Conservation (phyloP, 2,329 filamentous ascomycete species). For the Diplocarpon rosae region DNA sequence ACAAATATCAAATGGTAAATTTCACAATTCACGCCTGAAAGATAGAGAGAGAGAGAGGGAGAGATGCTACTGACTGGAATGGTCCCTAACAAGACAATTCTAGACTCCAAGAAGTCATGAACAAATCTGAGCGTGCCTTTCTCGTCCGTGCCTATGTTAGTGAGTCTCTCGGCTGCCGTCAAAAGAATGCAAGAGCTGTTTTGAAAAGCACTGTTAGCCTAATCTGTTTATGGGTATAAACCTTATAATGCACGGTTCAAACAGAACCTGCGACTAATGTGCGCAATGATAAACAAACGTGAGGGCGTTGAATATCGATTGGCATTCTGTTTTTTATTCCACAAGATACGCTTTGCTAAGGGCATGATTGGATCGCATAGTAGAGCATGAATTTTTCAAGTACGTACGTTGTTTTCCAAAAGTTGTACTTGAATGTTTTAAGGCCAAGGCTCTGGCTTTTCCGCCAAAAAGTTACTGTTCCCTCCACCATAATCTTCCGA, state of each 20-base stretch:
- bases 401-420: constrained; percentile 29
- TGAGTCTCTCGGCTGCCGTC: constrained; percentile 22
- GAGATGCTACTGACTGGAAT: constrained; percentile 19
- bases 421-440: constrained; percentile 21
- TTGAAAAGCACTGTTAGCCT: not conserved
- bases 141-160: constrained; percentile 18
- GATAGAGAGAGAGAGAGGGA: too few species aligned
- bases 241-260: too few species aligned
- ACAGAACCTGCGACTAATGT: too few species aligned
- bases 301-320: not conserved
- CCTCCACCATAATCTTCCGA: constrained; percentile 22
- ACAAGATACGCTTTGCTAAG: not conserved
- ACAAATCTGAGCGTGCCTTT: constrained; percentile 30
- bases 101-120: constrained; percentile 44
- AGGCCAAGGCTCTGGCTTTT: constrained; percentile 14
- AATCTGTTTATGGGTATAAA: not conserved
- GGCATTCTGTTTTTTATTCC: not conserved
- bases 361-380: not conserved
- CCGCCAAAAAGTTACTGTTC: constrained; percentile 18
- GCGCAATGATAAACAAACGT: too few species aligned
- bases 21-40: too few species aligned
- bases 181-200: constrained; percentile 24
- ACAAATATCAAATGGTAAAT: not conserved
- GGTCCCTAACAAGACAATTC: constrained; percentile 38
- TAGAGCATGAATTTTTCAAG: not conserved